Conservation (phyloP, 1,139 yeast species). For the Yamadazyma dendronema region DNA sequence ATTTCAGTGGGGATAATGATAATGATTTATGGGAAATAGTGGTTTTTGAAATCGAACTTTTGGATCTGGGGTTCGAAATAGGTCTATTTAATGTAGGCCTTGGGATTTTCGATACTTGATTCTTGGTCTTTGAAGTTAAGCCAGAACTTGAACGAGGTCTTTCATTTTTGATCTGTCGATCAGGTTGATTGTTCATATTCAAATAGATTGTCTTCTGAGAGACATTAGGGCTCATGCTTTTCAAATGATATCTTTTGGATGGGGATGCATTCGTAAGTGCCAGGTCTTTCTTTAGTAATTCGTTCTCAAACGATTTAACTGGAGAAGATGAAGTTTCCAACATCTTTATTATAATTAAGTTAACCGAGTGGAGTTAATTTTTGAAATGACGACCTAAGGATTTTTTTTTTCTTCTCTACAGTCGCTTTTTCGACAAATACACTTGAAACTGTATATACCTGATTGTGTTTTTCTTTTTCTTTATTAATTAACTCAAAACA, state of each 20-base stretch:
- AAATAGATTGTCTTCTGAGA: conserved; percentile 28
- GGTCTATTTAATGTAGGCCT: conserved; percentile 20
- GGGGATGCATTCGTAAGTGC: conserved; percentile 22
- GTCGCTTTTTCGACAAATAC: not conserved
- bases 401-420: not conserved
- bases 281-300: conserved; percentile 2
- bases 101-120: conserved; percentile 4
- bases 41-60: conserved; percentile 15
- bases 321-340: conserved; percentile 6
- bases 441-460: conserved; percentile 5
- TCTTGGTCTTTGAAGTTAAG: not conserved
- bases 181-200: too few relatives aligned
- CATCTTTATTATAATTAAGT: too few relatives aligned
- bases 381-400: not conserved
- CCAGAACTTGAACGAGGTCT: too few relatives aligned
- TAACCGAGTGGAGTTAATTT: not conserved
- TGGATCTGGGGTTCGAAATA: conserved; percentile 15
- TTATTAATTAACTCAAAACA: conserved; percentile 12
- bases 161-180: too few relatives aligned
- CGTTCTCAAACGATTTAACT: conserved; percentile 3
- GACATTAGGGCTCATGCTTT: conserved; percentile 46
- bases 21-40: conserved; percentile 11
- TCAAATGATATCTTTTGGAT: conserved; percentile 31
- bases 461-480: conserved; percentile 7
- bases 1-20: conserved; percentile 17